Conservation (phyloP, 2,329 filamentous ascomycete genomes). For the Xylaria polymorpha region DNA sequence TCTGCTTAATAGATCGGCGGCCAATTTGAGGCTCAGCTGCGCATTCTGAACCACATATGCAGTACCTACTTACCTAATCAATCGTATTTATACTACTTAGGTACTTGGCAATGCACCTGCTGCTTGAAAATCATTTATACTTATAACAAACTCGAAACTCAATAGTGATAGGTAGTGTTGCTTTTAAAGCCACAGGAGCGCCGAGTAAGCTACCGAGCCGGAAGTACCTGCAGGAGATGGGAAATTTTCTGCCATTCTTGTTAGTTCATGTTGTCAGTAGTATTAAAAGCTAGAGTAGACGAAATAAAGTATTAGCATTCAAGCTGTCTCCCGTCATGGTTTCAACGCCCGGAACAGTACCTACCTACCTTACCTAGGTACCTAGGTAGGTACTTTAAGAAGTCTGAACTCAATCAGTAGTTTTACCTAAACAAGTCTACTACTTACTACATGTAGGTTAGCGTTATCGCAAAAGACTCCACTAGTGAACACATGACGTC, state of each 20-base stretch:
- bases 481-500: slow-evolving; percentile 38
- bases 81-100: background rate
- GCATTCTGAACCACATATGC: background rate
- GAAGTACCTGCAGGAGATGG: background rate
- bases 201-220: background rate
- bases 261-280: background rate
- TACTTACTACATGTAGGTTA: slow-evolving; percentile 15
- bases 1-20: slow-evolving; percentile 24
- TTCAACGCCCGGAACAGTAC: background rate
- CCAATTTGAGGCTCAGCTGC: slow-evolving; percentile 20
- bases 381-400: background rate
- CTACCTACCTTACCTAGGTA: too few species aligned
- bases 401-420: background rate
- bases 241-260: background rate
- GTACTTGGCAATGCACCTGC: background rate
- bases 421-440: background rate
- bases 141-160: too few species aligned
- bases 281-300: background rate
- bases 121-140: background rate
- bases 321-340: background rate
- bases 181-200: background rate
- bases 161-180: too few species aligned
- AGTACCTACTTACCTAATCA: too few species aligned
- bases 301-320: background rate
- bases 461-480: slow-evolving; percentile 34